Percentiles rank a stretch among this genome's conserved stretches.
These are phyloP conservation scores for Septoria petroselini DNA, from an alignment of 2,329 filamentous ascomycete species.

Conservation along the genomic window DNA sequence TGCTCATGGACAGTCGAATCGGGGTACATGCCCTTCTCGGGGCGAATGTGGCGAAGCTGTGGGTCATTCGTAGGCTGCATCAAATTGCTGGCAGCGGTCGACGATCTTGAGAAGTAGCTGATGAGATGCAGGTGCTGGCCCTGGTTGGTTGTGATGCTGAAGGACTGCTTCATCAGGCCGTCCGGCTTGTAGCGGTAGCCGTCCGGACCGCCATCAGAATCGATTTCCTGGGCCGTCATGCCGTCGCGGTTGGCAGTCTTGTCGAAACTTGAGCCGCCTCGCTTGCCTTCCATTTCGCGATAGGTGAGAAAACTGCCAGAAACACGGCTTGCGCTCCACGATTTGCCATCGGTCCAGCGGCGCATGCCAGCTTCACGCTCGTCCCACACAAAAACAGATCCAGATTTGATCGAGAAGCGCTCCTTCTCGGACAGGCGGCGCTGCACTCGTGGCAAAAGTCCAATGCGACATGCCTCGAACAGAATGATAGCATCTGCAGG, in stretches of 20 bases:
- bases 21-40: constrained; percentile 92
- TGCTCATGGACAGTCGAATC: constrained; percentile 89
- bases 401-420: constrained; percentile 89
- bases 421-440: constrained; percentile 93
- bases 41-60: constrained; percentile 73
- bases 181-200: constrained; percentile 94
- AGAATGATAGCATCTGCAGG: constrained; percentile 94
- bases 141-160: constrained; percentile 91
- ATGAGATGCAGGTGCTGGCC: constrained; percentile 94
- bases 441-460: constrained; percentile 86
- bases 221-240: constrained; percentile 73
- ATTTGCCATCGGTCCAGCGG: constrained; percentile 97
- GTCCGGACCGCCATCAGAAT: constrained; percentile 73
- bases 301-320: constrained; percentile 98
- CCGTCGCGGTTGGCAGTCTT: constrained; percentile 65
- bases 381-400: constrained; percentile 99
- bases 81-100: constrained; percentile 68
- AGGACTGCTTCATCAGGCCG: constrained; percentile 98
- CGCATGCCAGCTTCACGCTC: constrained; percentile 97
- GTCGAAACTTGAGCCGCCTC: constrained; percentile 68
- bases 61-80: constrained; percentile 80
- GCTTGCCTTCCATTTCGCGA: constrained; percentile 97
- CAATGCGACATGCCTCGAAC: constrained; percentile 93
- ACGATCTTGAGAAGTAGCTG: constrained; percentile 87
- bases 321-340: constrained; percentile 95